Percentiles rank a stretch among this genome's conserved stretches.
phyloP scores from a whole-genome alignment of 2,329 filamentous ascomycete genomes.

The Bimuria novae-zelandiae region DNA sequence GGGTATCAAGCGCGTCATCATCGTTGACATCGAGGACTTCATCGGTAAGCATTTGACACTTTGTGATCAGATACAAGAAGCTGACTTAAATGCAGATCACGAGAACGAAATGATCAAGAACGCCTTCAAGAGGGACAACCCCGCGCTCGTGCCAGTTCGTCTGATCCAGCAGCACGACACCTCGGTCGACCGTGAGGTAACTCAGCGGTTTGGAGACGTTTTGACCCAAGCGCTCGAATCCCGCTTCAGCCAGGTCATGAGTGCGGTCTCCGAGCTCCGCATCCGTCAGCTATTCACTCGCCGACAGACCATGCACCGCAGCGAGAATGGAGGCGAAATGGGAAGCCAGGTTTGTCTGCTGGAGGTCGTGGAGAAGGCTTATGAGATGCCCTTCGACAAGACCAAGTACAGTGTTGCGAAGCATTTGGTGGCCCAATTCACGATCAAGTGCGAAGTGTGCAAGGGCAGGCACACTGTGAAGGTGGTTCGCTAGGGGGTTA shows the following conservation, averaged over 20 bases:
- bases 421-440: background rate
- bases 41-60: background rate
- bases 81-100: background rate
- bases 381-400: background rate
- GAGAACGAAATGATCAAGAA: background rate
- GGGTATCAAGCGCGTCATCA: background rate
- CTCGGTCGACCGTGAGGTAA: background rate
- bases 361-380: conserved; percentile 1
- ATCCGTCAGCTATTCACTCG: background rate
- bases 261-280: background rate
- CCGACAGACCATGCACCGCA: background rate
- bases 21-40: background rate
- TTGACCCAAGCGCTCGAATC: background rate
- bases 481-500: background rate
- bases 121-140: background rate
- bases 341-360: background rate
- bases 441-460: background rate
- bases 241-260: background rate
- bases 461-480: background rate
- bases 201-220: background rate
- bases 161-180: background rate
- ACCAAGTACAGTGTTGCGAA: background rate
- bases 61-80: background rate
- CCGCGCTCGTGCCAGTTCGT: background rate
- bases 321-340: background rate